Evolutionary conservation across 352 stramenopile species (phyloP).

Genomic region (Globisporangium megalacanthum): DNA sequence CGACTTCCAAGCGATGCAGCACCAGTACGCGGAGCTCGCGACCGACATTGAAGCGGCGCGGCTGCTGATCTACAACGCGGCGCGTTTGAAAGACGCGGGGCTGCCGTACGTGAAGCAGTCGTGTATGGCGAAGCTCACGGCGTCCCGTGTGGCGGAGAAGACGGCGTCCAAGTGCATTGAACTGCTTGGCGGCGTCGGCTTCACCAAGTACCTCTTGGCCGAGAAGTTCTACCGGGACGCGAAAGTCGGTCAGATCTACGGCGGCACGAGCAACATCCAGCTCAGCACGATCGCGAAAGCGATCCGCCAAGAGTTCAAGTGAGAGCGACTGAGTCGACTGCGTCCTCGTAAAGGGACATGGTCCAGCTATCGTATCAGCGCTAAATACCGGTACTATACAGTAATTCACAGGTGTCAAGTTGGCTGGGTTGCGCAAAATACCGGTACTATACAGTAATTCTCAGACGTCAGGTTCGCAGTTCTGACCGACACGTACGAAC

Average conservation of each 20-base stretch:
- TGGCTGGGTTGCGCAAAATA: too few relatives aligned
- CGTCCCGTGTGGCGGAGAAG: slow-evolving; percentile 93
- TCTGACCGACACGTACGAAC: too few relatives aligned
- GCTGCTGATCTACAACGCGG: slow-evolving; percentile 93
- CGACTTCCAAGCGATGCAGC: slow-evolving; percentile 96
- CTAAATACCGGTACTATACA: too few relatives aligned
- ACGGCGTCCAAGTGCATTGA: slow-evolving; percentile 96
- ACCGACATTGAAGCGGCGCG: slow-evolving; percentile 93
- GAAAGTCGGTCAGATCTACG: slow-evolving; percentile 97
- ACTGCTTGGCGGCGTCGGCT: slow-evolving; percentile 93
- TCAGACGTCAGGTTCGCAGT: too few relatives aligned
- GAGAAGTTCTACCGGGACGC: slow-evolving; percentile 98
- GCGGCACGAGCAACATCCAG: slow-evolving; percentile 98
- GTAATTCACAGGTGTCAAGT: too few relatives aligned
- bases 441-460: too few relatives aligned
- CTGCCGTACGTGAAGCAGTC: slow-evolving; percentile 96
- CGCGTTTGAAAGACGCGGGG: slow-evolving; percentile 91
- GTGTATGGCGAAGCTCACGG: slow-evolving; percentile 96
- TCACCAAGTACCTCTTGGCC: slow-evolving; percentile 91
- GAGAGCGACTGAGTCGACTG: background rate
- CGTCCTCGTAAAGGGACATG: too few relatives aligned
- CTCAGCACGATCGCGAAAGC: slow-evolving; percentile 90
- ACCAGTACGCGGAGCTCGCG: slow-evolving; percentile 94
- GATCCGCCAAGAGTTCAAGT: slow-evolving; percentile 61
- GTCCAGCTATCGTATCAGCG: too few relatives aligned